phyloP scores from a whole-genome alignment of 106 monocot genomes.

The Chionographis japonica region DNA sequence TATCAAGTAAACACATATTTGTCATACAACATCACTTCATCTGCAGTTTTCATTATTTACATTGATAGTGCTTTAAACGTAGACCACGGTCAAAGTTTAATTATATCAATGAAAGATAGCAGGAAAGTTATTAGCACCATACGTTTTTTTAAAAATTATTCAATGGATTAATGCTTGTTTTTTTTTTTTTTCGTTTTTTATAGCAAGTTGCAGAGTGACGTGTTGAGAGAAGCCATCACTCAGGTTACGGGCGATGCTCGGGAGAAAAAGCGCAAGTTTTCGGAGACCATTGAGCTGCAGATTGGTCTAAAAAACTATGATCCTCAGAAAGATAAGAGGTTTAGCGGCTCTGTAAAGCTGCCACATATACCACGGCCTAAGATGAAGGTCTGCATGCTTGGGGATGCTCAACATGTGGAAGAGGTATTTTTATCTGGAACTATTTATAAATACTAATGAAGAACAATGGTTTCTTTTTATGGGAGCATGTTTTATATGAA shows the following conservation, averaged over 20 bases:
- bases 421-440: slow-evolving; percentile 7
- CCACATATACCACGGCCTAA: slow-evolving; percentile 36
- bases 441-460: too few species aligned
- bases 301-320: slow-evolving; percentile 48
- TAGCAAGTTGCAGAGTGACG: slow-evolving; percentile 38
- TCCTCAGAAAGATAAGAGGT: slow-evolving; percentile 37
- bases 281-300: slow-evolving; percentile 40
- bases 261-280: slow-evolving; percentile 25
- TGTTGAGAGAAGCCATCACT: slow-evolving; percentile 25
- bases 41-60: too few species aligned
- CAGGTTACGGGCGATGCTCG: slow-evolving; percentile 3
- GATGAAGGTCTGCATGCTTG: slow-evolving; percentile 55
- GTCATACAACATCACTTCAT: too few species aligned
- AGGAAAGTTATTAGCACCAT: too few species aligned
- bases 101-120: too few species aligned
- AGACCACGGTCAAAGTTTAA: too few species aligned
- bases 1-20: too few species aligned
- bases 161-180: too few species aligned
- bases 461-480: too few species aligned
- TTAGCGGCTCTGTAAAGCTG: slow-evolving; percentile 33
- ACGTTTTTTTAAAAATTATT: too few species aligned
- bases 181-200: neutral
- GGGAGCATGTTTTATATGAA: too few species aligned
- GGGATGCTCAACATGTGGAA: slow-evolving; percentile 52
- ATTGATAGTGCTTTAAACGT: too few species aligned